Percentiles rank a stretch among this genome's conserved stretches.
Conservation (phyloP, 306 rosid species). For the Alnus rubra region DNA sequence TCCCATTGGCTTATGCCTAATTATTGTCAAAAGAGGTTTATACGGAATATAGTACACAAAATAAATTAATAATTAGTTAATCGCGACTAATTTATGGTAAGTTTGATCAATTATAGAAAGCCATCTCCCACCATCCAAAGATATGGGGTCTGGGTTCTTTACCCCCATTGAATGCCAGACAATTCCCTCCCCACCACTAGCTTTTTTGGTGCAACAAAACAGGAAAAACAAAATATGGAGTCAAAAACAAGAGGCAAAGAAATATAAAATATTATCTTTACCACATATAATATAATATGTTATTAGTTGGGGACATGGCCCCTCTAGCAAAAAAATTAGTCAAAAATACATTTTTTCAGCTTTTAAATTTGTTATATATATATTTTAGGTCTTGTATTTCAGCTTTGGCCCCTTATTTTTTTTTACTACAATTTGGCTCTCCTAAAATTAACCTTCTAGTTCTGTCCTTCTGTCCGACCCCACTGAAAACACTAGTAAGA, state of each 20-base stretch:
- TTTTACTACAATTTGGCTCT: no score
- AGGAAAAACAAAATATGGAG: constrained; percentile 15
- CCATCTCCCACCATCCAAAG: constrained; percentile 29
- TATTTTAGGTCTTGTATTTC: no score
- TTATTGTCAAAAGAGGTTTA: not conserved
- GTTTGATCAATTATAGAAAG: constrained; percentile 17
- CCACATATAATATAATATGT: constrained; percentile 19
- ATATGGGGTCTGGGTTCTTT: not conserved
- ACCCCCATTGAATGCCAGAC: constrained; percentile 6
- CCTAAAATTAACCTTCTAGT: no score
- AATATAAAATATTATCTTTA: no score
- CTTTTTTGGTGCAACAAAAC: constrained; percentile 19
- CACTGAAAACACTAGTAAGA: no score
- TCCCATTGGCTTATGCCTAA: constrained; percentile 9
- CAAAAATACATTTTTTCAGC: no score
- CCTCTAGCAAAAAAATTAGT: no score
- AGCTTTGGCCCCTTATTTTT: no score
- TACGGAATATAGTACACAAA: not conserved
- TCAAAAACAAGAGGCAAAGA: not conserved
- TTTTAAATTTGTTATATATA: no score
- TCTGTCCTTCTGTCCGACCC: no score
- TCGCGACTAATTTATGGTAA: constrained; percentile 19
- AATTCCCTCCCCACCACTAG: constrained; percentile 21
- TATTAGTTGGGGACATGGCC: constrained; percentile 9
- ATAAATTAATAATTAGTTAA: constrained; percentile 28